Percentiles rank a stretch among this genome's conserved stretches.
Conservation (phyloP, 129 eudicot genomes). For the Artemisia annua region DNA sequence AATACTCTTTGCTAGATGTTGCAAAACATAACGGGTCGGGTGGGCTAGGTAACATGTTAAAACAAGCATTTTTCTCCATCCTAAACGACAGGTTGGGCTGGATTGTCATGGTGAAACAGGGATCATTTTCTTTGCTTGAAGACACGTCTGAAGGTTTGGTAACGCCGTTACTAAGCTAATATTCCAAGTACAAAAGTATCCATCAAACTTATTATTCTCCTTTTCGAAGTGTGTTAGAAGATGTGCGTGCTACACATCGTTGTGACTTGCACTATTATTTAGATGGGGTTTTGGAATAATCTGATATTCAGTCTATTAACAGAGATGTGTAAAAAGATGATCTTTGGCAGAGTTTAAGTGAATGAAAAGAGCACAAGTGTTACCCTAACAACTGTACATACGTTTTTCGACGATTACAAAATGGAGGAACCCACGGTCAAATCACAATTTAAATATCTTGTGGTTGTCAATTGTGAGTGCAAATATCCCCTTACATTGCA, state of each 20-base stretch:
- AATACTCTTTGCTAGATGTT: no score
- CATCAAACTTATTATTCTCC: no score
- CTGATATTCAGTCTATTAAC: neutral
- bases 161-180: no score
- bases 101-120: no score
- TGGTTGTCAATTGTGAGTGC: neutral
- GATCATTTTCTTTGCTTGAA: no score
- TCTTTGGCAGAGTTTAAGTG: conserved; percentile 5
- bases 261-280: neutral
- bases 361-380: conserved; percentile 8
- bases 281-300: neutral
- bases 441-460: neutral
- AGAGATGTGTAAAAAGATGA: neutral
- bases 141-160: no score
- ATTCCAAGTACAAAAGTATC: no score
- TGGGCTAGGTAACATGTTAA: no score
- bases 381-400: neutral
- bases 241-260: neutral
- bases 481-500: no score
- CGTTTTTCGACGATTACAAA: neutral
- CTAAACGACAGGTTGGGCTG: no score
- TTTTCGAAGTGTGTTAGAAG: neutral
- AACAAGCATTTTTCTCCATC: no score
- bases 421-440: neutral
- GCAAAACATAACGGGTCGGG: no score